These are phyloP conservation scores for Vitis vinifera DNA, from an alignment of 164 flowering plant species.

Conservation along the genomic window DNA sequence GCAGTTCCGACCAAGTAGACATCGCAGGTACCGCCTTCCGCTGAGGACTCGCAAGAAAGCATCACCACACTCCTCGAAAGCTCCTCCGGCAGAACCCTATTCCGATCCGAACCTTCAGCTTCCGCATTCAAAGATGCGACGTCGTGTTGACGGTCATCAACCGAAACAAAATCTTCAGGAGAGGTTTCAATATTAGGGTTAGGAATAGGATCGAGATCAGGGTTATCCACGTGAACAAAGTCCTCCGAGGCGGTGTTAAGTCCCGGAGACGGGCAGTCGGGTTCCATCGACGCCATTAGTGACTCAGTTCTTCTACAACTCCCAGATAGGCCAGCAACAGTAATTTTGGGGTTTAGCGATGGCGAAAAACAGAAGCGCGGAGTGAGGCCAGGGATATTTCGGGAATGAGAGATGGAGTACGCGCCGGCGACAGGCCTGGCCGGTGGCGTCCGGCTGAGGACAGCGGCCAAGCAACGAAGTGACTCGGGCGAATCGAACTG, in stretches of 20 bases:
- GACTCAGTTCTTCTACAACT: no score
- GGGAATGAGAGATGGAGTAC: constrained; percentile 2
- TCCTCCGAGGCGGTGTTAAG: constrained; percentile 23
- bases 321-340: no score
- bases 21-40: constrained; percentile 63
- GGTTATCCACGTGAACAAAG: constrained; percentile 32
- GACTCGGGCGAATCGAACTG: constrained; percentile 21
- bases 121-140: not conserved
- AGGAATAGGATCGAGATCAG: constrained; percentile 1
- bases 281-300: constrained; percentile 12
- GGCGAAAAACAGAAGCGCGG: not conserved
- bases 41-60: constrained; percentile 69
- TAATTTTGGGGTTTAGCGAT: not conserved
- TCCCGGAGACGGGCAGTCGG: constrained; percentile 1
- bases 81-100: constrained; percentile 53
- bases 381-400: not conserved
- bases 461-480: constrained; percentile 2
- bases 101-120: constrained; percentile 15
- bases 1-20: constrained; percentile 89
- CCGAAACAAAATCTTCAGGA: constrained; percentile 19
- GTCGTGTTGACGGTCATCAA: not conserved
- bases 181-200: constrained; percentile 12
- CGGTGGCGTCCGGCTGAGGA: constrained; percentile 1
- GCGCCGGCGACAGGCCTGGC: constrained; percentile 1
- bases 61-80: constrained; percentile 45